A percentile compares a stretch with the other conserved stretches of the same genome.
Evolutionary conservation across 202 grass and related monocot species (phyloP).

Genomic region (Panicum virgatum): DNA sequence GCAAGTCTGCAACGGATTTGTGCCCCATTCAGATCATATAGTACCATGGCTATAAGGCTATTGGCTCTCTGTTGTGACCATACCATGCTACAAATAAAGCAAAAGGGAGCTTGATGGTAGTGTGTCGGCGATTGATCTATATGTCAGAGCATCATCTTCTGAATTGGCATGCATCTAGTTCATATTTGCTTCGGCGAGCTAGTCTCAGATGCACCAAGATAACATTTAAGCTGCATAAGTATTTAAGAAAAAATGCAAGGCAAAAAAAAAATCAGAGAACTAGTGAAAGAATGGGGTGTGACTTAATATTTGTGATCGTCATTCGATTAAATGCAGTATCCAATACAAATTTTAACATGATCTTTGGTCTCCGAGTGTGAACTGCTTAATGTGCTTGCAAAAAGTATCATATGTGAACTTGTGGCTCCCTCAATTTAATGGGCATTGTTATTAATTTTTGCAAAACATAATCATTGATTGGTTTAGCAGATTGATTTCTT

Average conservation of each 20-base stretch:
- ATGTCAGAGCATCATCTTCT: not conserved
- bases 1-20: not conserved
- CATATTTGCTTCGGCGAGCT: not conserved
- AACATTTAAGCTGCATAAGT: not conserved
- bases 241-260: not conserved
- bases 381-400: not conserved
- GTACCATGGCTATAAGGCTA: too few relatives aligned
- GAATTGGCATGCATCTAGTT: slow-evolving; percentile 11
- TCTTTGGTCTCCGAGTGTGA: too few relatives aligned
- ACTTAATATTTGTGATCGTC: not conserved
- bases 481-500: not conserved
- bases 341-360: not conserved
- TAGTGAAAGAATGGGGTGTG: not conserved
- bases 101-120: not conserved
- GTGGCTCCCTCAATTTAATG: not conserved
- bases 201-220: not conserved
- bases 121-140: not conserved
- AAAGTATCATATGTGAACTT: not conserved
- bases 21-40: not conserved
- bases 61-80: not conserved
- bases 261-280: not conserved
- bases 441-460: not conserved
- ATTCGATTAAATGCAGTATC: not conserved
- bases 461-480: not conserved
- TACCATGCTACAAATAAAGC: not conserved